Percentiles rank a stretch among this genome's conserved stretches.
Conservation (phyloP, 2,329 filamentous ascomycete genomes). For the Neurospora crassa region DNA sequence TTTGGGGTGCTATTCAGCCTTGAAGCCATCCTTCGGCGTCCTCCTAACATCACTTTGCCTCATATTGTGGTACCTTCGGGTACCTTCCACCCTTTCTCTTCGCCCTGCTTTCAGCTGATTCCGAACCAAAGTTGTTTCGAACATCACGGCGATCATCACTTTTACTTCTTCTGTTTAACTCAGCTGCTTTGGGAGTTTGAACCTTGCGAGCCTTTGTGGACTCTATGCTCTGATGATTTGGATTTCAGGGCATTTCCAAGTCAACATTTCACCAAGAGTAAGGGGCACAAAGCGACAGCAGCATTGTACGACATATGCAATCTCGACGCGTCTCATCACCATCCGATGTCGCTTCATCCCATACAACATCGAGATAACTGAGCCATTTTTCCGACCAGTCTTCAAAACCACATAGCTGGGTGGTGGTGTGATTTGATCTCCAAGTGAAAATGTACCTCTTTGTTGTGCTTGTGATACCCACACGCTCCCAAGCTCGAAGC, state of each 20-base stretch:
- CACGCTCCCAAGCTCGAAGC: not conserved
- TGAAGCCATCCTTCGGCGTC: not conserved
- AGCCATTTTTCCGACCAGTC: not conserved
- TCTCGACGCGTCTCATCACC: not conserved
- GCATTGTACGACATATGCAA: not conserved
- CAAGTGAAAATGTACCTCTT: not conserved
- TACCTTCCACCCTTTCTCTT: not conserved
- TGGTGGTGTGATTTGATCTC: not conserved
- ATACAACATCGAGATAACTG: not conserved
- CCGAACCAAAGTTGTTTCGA: not conserved
- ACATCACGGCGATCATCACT: not conserved
- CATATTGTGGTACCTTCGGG: not conserved
- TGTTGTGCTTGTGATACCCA: not conserved
- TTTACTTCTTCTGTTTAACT: not conserved
- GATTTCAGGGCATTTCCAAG: not conserved
- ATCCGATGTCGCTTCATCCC: not conserved
- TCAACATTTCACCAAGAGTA: not conserved
- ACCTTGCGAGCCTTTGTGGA: not conserved
- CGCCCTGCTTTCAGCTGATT: not conserved
- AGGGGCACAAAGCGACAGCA: not conserved
- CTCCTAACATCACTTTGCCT: not conserved
- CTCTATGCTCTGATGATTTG: not conserved
- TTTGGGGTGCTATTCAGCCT: not conserved
- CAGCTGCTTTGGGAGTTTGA: not conserved
- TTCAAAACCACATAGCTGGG: not conserved